These are phyloP conservation scores for Leccinum broughii DNA, from an alignment of 768 basidiomycete species.

Conservation along the genomic window DNA sequence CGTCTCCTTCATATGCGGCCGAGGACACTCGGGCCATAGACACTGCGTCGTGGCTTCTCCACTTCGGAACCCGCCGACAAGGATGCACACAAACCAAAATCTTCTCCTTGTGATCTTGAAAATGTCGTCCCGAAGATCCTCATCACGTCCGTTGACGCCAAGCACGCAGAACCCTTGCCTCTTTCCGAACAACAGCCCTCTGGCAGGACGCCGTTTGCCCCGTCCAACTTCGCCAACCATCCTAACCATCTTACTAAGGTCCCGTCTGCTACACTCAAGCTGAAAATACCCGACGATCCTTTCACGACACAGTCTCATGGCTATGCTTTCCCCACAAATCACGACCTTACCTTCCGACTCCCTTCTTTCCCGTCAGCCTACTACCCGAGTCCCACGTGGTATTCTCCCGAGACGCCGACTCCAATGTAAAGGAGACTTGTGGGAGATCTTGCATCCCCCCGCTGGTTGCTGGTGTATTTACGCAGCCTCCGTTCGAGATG, in stretches of 20 bases:
- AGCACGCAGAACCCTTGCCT: constrained; percentile 22
- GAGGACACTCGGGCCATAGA: constrained; percentile 14
- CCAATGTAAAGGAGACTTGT: constrained; percentile 26
- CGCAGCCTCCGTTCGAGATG: constrained; percentile 26
- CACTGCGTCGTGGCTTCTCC: constrained; percentile 28
- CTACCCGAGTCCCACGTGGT: background rate
- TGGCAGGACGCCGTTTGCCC: constrained; percentile 14
- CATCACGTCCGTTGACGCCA: constrained; percentile 28
- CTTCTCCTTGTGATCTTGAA: background rate
- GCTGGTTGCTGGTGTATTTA: constrained; percentile 18
- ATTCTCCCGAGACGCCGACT: constrained; percentile 27
- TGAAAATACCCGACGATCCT: constrained; percentile 14
- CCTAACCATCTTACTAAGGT: constrained; percentile 12
- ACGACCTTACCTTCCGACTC: constrained; percentile 15
- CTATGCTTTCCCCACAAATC: background rate
- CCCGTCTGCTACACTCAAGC: background rate
- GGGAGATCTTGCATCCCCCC: constrained; percentile 28
- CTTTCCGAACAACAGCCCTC: constrained; percentile 11
- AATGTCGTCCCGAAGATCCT: constrained; percentile 23
- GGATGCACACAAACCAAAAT: background rate
- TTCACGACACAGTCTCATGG: constrained; percentile 8
- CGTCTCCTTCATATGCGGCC: constrained; percentile 33
- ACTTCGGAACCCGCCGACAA: background rate
- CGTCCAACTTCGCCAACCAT: constrained; percentile 6
- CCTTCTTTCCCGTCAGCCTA: constrained; percentile 9